A percentile compares a stretch with the other conserved stretches of the same genome.
These are phyloP conservation scores for Lactarius evosmus DNA, from an alignment of 768 basidiomycete genomes.

Conservation along the genomic window DNA sequence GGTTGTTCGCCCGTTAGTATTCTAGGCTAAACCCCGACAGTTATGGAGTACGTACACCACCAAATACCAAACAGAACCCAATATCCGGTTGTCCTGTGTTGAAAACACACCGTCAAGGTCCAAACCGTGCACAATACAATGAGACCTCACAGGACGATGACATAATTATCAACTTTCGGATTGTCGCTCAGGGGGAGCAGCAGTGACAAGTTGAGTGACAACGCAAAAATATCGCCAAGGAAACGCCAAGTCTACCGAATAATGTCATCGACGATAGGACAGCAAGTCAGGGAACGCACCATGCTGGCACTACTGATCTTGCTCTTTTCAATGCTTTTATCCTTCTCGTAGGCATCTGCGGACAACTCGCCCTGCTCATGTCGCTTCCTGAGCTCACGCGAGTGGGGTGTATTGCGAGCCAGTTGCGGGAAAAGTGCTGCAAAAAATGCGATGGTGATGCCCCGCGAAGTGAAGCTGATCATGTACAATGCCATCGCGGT, in stretches of 20 bases:
- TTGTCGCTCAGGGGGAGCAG: constrained; percentile 59
- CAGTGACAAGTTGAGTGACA: constrained; percentile 65
- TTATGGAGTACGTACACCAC: constrained; percentile 63
- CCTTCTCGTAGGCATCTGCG: constrained; percentile 62
- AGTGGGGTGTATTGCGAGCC: constrained; percentile 69
- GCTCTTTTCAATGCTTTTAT: constrained; percentile 82
- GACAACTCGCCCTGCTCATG: constrained; percentile 59
- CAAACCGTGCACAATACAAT: neutral
- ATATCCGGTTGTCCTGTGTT: constrained; percentile 58
- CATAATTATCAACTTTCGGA: constrained; percentile 70
- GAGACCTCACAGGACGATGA: constrained; percentile 57
- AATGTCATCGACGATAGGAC: neutral
- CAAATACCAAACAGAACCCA: constrained; percentile 81
- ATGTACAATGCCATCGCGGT: constrained; percentile 76
- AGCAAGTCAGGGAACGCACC: constrained; percentile 38
- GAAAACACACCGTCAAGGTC: neutral
- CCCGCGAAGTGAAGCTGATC: constrained; percentile 74
- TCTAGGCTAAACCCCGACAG: neutral
- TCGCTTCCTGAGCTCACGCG: constrained; percentile 51
- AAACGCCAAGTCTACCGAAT: constrained; percentile 63
- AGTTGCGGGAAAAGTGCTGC: constrained; percentile 76
- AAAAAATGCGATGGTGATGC: constrained; percentile 79
- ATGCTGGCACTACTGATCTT: constrained; percentile 82
- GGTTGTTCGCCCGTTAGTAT: constrained; percentile 3
- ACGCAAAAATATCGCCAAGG: constrained; percentile 64